Conservation (phyloP, 1,284 basidiomycete species). For the Microbotryum intermedium region DNA sequence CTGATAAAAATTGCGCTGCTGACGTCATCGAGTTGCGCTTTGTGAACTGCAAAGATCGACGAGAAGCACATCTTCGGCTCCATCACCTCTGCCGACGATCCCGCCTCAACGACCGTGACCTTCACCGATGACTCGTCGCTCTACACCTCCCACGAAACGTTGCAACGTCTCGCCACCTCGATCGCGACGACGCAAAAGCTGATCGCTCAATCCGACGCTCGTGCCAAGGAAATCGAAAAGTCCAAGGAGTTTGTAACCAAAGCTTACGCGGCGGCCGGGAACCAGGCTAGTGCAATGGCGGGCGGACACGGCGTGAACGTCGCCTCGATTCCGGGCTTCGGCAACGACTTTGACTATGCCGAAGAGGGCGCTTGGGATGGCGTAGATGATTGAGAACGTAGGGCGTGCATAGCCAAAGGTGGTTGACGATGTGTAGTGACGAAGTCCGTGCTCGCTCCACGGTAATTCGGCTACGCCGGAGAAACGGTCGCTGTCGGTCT, state of each 20-base stretch:
- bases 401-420: too few relatives aligned
- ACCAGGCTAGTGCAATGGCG: not conserved
- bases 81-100: not conserved
- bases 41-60: constrained; percentile 2
- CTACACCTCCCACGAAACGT: constrained; percentile 17
- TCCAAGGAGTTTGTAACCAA: constrained; percentile 24
- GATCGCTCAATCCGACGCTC: not conserved
- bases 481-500: not conserved
- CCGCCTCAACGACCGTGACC: constrained; percentile 6
- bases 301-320: not conserved
- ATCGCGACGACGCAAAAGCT: constrained; percentile 12
- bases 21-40: not conserved
- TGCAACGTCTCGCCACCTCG: constrained; percentile 12
- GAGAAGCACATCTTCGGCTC: constrained; percentile 9
- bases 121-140: constrained; percentile 27
- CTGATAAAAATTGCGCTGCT: not conserved
- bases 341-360: not conserved
- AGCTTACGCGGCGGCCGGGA: not conserved
- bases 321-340: too few relatives aligned
- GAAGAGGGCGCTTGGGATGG: not conserved
- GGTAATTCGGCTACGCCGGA: not conserved
- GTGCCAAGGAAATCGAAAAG: constrained; percentile 6
- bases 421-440: too few relatives aligned
- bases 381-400: not conserved
- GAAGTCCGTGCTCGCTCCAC: too few relatives aligned